Conservation (phyloP, 176 grass and related monocot species). For the Ensete ventricosum region DNA sequence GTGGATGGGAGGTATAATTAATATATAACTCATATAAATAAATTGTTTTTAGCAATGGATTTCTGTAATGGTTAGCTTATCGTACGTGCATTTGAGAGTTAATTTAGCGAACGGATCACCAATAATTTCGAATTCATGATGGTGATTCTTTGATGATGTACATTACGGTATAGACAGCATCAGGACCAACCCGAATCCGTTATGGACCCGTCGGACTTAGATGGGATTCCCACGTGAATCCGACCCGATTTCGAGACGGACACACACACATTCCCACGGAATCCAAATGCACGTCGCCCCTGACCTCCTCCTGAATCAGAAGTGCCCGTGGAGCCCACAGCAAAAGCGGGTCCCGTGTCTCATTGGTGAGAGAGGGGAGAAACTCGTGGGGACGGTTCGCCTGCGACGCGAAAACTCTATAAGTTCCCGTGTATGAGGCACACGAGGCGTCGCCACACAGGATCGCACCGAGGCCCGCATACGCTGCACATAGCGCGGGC, state of each 20-base stretch:
- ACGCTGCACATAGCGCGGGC: neutral
- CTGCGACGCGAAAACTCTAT: neutral
- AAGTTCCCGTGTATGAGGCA: neutral
- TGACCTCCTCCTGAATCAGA: neutral
- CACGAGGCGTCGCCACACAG: neutral
- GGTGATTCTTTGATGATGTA: no score
- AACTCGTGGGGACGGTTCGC: neutral
- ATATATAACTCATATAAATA: no score
- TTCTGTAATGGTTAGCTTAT: no score
- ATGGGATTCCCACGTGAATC: neutral
- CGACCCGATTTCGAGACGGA: neutral
- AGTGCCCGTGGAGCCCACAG: neutral
- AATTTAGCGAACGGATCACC: no score
- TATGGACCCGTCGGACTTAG: neutral
- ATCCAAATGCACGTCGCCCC: neutral
- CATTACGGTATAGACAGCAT: no score
- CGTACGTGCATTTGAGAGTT: no score
- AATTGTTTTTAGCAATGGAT: no score
- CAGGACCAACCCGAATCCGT: neutral
- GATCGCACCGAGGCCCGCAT: neutral
- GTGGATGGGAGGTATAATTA: no score
- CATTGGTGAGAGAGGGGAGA: neutral
- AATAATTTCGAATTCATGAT: no score
- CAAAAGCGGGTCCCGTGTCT: neutral
- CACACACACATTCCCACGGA: neutral